These are phyloP conservation scores for Calonectria fujianensis DNA, from an alignment of 2,329 filamentous ascomycete genomes.

Conservation along the genomic window DNA sequence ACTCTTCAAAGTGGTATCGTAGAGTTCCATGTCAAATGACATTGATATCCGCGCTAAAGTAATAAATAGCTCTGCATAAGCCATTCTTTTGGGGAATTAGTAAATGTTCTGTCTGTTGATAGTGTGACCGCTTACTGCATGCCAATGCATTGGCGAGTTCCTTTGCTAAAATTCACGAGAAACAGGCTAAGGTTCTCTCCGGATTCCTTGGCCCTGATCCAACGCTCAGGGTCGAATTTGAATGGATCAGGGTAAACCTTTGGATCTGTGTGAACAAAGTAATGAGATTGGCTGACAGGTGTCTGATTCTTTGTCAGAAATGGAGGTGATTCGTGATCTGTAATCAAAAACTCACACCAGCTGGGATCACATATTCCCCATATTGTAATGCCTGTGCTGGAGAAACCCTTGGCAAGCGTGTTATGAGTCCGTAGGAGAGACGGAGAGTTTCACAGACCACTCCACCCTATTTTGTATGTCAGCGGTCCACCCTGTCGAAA, in stretches of 20 bases:
- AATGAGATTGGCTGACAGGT: conserved; percentile 15
- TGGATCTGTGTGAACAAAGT: conserved; percentile 21
- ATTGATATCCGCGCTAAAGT: background rate
- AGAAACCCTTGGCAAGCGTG: conserved; percentile 10
- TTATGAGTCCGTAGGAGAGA: conserved; percentile 10
- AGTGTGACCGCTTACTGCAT: conserved; percentile 8
- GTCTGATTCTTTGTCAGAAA: background rate
- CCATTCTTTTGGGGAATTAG: background rate
- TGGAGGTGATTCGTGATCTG: no score
- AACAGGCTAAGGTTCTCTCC: conserved; percentile 10
- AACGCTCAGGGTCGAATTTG: conserved; percentile 18
- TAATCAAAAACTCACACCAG: background rate
- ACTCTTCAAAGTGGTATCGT: background rate
- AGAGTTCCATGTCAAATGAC: conserved; percentile 12
- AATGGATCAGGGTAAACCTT: conserved; percentile 16
- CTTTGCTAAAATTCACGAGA: conserved; percentile 19
- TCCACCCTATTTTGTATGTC: background rate
- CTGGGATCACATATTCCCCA: conserved; percentile 1
- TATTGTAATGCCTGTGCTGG: conserved; percentile 7
- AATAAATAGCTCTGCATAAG: conserved; percentile 18
- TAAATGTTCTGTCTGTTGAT: background rate
- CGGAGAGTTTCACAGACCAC: conserved; percentile 20
- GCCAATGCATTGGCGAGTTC: conserved; percentile 21
- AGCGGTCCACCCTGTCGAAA: background rate
- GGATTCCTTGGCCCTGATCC: conserved; percentile 7